These are phyloP conservation scores for Backusella psychrophila DNA, from an alignment of 192 early-diverging fungal genomes.

Conservation along the genomic window DNA sequence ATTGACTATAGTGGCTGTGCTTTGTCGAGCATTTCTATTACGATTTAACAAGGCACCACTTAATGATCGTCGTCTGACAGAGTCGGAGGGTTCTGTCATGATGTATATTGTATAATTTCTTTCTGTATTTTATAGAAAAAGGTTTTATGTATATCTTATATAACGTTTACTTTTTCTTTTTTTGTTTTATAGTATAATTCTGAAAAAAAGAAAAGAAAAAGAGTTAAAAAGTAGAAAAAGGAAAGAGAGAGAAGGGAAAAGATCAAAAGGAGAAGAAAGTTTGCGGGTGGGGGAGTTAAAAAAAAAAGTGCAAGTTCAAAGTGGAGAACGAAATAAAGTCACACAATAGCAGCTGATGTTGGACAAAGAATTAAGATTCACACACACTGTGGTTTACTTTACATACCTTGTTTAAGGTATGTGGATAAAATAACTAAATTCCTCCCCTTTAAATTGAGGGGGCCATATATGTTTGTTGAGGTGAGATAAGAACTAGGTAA, in stretches of 20 bases:
- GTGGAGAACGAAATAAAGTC: conserved; percentile 7
- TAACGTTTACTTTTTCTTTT: background rate
- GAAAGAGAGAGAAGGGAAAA: background rate
- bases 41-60: conserved; percentile 2
- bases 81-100: conserved; percentile 2
- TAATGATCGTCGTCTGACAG: conserved; percentile 12
- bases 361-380: conserved; percentile 8
- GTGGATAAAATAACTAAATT: conserved; percentile 1
- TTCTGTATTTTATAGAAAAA: background rate
- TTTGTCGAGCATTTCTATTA: conserved; percentile 8
- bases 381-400: conserved; percentile 3
- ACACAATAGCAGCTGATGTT: conserved; percentile 8
- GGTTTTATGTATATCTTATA: background rate
- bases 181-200: background rate
- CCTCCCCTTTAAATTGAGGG: conserved; percentile 2
- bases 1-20: background rate
- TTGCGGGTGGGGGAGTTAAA: background rate
- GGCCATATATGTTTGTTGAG: background rate
- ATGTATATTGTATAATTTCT: background rate
- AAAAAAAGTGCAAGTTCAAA: background rate
- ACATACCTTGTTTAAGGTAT: background rate
- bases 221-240: background rate
- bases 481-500: background rate
- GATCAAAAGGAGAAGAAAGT: background rate
- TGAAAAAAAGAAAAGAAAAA: background rate